Percentiles rank a stretch among this genome's conserved stretches.
Conservation (phyloP, 768 basidiomycete genomes). For the Pholiota microspora region DNA sequence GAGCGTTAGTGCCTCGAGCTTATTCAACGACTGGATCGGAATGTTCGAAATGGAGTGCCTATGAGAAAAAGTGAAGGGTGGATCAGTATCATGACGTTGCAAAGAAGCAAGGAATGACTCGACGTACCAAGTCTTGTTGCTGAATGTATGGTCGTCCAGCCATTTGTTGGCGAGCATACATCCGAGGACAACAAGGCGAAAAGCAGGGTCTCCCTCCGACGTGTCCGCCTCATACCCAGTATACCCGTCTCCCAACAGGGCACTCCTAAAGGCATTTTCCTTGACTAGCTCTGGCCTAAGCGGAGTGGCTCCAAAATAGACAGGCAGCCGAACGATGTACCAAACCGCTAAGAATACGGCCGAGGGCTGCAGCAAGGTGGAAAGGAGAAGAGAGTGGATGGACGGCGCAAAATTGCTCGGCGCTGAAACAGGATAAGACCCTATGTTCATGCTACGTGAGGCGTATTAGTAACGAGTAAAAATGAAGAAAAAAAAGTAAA, state of each 20-base stretch:
- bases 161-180: conserved; percentile 89
- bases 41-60: conserved; percentile 84
- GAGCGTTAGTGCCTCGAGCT: conserved; percentile 66
- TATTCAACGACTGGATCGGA: conserved; percentile 68
- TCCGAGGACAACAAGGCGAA: conserved; percentile 73
- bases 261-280: conserved; percentile 61
- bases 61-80: conserved; percentile 3
- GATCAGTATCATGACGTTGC: conserved; percentile 12
- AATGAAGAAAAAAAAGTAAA: conserved; percentile 4
- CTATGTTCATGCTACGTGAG: conserved; percentile 27
- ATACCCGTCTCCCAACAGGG: conserved; percentile 53
- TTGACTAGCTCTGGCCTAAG: conserved; percentile 53
- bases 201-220: conserved; percentile 60
- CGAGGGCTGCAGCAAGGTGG: conserved; percentile 80
- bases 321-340: conserved; percentile 79
- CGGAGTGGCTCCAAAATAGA: conserved; percentile 55
- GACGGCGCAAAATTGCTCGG: conserved; percentile 56
- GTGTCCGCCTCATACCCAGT: conserved; percentile 43
- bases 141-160: conserved; percentile 87
- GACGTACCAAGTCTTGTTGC: conserved; percentile 83
- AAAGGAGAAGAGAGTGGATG: conserved; percentile 71
- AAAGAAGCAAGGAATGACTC: neutral
- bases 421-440: conserved; percentile 43
- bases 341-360: conserved; percentile 76
- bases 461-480: conserved; percentile 10